These are phyloP conservation scores for Priceomyces castillae DNA, from an alignment of 805 yeast genomes.

Conservation along the genomic window DNA sequence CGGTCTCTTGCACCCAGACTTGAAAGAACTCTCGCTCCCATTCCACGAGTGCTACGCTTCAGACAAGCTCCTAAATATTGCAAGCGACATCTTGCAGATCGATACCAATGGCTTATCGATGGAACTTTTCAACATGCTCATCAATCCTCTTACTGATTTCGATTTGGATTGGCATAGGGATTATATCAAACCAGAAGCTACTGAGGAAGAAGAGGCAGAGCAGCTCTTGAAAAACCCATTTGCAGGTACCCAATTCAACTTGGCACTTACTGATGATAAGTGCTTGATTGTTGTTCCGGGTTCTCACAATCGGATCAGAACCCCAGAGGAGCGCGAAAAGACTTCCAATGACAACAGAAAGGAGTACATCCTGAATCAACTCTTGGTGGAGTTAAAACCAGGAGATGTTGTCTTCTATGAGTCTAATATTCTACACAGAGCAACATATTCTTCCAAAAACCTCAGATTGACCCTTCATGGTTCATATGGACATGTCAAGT, in stretches of 20 bases:
- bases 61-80: constrained; percentile 37
- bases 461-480: constrained; percentile 50
- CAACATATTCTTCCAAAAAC: constrained; percentile 35
- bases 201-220: constrained; percentile 43
- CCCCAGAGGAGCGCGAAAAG: constrained; percentile 41
- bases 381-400: constrained; percentile 41
- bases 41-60: constrained; percentile 42
- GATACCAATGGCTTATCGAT: constrained; percentile 33
- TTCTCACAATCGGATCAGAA: constrained; percentile 45
- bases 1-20: constrained; percentile 47
- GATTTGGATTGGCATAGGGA: constrained; percentile 56
- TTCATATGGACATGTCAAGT: constrained; percentile 44
- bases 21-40: constrained; percentile 32
- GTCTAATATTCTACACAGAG: constrained; percentile 50
- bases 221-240: constrained; percentile 37
- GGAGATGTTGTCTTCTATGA: constrained; percentile 53
- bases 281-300: constrained; percentile 50
- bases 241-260: constrained; percentile 51
- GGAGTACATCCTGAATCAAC: constrained; percentile 38
- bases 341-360: constrained; percentile 32
- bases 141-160: constrained; percentile 51
- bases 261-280: constrained; percentile 45
- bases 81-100: constrained; percentile 43
- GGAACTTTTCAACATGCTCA: constrained; percentile 53
- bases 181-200: constrained; percentile 45